phyloP scores from a whole-genome alignment of 495 filamentous ascomycete species.

The Glarea lozoyensis region DNA sequence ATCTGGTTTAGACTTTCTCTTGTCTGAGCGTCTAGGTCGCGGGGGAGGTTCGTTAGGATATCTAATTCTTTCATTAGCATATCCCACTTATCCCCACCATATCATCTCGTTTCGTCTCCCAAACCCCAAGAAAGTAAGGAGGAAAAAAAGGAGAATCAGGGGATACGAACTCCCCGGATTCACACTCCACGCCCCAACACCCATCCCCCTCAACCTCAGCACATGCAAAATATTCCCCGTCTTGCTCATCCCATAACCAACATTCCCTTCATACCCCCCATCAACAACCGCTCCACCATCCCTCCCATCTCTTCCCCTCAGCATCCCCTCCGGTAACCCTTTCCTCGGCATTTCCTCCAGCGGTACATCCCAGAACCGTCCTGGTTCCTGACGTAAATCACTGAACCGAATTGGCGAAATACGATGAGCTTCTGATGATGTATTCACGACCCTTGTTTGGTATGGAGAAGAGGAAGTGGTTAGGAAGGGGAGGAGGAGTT shows the following conservation, averaged over 20 bases:
- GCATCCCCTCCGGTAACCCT: constrained; percentile 4
- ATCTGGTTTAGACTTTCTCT: background rate
- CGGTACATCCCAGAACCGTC: background rate
- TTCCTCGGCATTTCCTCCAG: constrained; percentile 8
- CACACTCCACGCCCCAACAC: constrained; percentile 11
- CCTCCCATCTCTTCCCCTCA: too few species aligned
- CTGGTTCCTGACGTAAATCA: constrained; percentile 7
- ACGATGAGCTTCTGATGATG: constrained; percentile 7
- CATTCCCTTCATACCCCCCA: constrained; percentile 14
- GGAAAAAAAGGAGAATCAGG: background rate
- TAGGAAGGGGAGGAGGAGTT: constrained; percentile 32
- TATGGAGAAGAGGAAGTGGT: background rate
- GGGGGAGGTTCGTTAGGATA: constrained; percentile 9
- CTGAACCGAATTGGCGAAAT: constrained; percentile 10
- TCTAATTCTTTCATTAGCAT: background rate
- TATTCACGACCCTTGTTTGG: constrained; percentile 6
- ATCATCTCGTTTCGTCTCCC: background rate
- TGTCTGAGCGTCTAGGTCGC: constrained; percentile 3
- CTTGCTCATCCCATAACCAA: constrained; percentile 49
- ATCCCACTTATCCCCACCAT: background rate
- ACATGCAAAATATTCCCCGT: constrained; percentile 49
- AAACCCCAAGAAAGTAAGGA: background rate
- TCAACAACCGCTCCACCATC: background rate
- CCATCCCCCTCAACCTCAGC: constrained; percentile 6
- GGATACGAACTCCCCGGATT: constrained; percentile 15